These are phyloP conservation scores for Blastobotrys terrestris DNA, from an alignment of 805 yeast species.

Conservation along the genomic window DNA sequence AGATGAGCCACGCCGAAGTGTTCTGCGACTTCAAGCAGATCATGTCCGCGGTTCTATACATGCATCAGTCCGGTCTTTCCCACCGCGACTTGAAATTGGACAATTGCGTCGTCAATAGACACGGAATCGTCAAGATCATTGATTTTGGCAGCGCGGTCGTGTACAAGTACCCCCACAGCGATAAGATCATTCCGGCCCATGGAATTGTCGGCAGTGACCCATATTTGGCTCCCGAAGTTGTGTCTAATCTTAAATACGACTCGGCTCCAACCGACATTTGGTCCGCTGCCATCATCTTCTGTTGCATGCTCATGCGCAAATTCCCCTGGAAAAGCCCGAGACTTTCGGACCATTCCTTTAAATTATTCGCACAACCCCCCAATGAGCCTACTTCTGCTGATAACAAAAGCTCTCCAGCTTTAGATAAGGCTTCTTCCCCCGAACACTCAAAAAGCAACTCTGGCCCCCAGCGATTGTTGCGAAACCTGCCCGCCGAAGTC, in stretches of 20 bases:
- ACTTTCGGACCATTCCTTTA: conserved; percentile 72
- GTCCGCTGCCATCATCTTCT: conserved; percentile 86
- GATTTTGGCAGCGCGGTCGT: conserved; percentile 94
- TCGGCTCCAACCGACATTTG: conserved; percentile 93
- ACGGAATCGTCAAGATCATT: conserved; percentile 83
- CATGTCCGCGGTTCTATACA: conserved; percentile 69
- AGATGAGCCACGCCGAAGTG: conserved; percentile 73
- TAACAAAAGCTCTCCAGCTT: conserved; percentile 31
- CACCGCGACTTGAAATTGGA: conserved; percentile 90
- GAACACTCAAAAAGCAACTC: conserved; percentile 10
- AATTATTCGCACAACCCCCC: conserved; percentile 41
- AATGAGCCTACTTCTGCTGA: conserved; percentile 12
- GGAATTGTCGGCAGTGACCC: conserved; percentile 90
- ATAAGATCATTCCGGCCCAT: conserved; percentile 63
- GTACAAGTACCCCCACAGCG: conserved; percentile 78
- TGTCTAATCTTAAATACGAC: conserved; percentile 74
- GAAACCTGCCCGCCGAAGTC: conserved; percentile 63
- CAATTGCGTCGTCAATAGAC: conserved; percentile 77
- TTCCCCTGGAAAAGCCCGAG: conserved; percentile 96
- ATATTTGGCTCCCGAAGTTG: conserved; percentile 86
- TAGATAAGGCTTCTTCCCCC: too few species aligned
- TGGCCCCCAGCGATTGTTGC: conserved; percentile 66
- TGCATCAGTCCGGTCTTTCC: conserved; percentile 80
- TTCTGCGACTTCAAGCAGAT: conserved; percentile 89
- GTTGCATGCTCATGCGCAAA: conserved; percentile 86